phyloP scores from a whole-genome alignment of 2,329 filamentous ascomycete species.

The Neopestalotiopsis sp. region DNA sequence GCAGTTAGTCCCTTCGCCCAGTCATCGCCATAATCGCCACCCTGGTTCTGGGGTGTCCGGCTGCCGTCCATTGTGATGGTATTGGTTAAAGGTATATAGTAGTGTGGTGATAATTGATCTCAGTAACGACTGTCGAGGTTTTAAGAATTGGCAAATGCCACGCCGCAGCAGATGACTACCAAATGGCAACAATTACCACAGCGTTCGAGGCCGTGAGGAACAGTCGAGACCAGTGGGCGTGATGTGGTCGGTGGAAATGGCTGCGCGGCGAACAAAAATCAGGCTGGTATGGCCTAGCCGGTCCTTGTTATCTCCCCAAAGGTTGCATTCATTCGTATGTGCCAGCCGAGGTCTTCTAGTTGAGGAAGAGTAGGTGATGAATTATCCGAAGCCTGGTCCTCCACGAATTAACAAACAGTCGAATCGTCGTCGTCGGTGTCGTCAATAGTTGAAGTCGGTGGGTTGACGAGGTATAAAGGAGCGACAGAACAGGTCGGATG shows the following conservation, averaged over 20 bases:
- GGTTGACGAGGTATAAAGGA: not conserved
- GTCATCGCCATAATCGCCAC: constrained; percentile 66
- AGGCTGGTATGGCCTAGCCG: constrained; percentile 22
- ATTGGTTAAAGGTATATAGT: not conserved
- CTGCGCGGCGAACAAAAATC: constrained; percentile 5
- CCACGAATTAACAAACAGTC: not conserved
- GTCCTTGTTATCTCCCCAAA: constrained; percentile 19
- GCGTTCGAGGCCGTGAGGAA: not conserved
- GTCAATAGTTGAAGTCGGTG: not conserved
- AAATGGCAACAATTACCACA: not conserved
- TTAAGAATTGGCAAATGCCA: not conserved
- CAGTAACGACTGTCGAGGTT: not conserved
- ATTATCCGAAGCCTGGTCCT: not conserved
- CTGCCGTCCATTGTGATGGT: constrained; percentile 31
- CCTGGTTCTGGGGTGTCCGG: constrained; percentile 25
- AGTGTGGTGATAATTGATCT: not conserved
- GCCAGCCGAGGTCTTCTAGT: not conserved
- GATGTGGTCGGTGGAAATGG: constrained; percentile 8
- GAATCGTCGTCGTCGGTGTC: constrained; percentile 5
- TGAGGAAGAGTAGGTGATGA: not conserved
- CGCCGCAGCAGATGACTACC: not conserved
- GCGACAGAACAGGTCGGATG: constrained; percentile 7
- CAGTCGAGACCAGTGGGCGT: not conserved
- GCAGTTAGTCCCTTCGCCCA: constrained; percentile 81
- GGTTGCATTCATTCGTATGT: constrained; percentile 20